Evolutionary conservation across 192 early-diverging fungal species (phyloP), one percentile per base, ranked within the genome.

Genomic region (Podila horticola): DNA sequence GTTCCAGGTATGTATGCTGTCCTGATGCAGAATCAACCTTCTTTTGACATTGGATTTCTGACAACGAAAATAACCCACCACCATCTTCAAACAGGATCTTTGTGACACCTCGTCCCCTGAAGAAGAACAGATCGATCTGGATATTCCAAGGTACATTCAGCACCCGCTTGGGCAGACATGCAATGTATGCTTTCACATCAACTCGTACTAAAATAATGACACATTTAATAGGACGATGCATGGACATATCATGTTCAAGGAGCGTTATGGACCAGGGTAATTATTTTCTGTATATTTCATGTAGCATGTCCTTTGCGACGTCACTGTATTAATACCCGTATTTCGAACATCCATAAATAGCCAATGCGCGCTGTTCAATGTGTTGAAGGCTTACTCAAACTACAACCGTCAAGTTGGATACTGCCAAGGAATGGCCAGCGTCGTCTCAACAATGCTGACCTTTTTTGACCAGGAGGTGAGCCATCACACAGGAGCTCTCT

Each of bases 371-470:
- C 83, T 96, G 50, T 94, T 94, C 69, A 92, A 95, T 69, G 89
- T 96, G 3, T 67, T 95, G 26, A 89, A 93, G 64, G 94, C 94
- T 4, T 95, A 95, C 70, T 86, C 90, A 4, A 79, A 90, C 49
- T 95, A 91, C 69, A 94, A 96, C 75, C 59, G 83, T 28, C 89
- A 93, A 64, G 89, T 96, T 60, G 95, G 95, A 49, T 96, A 96
- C 69, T 96, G 95, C 69, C 95, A 96, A 85, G 95, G 95, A 8
- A 93, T 96, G 81, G 87, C 94, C 4, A 95, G 93, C 74, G 83
- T 96, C 24, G 93, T 88, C 0, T 93, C 94, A 3, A 91, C 90
- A 3, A 79, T 96, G 68, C 67, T 96, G 58, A 84, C 94, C 68
- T 94, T 94, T 73, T 90, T 82, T 74, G 79, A 87, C 45, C 85